Base-by-base conservation (phyloP, 2,329 filamentous ascomycete species). In the Zymoseptoria brevis region DNA sequence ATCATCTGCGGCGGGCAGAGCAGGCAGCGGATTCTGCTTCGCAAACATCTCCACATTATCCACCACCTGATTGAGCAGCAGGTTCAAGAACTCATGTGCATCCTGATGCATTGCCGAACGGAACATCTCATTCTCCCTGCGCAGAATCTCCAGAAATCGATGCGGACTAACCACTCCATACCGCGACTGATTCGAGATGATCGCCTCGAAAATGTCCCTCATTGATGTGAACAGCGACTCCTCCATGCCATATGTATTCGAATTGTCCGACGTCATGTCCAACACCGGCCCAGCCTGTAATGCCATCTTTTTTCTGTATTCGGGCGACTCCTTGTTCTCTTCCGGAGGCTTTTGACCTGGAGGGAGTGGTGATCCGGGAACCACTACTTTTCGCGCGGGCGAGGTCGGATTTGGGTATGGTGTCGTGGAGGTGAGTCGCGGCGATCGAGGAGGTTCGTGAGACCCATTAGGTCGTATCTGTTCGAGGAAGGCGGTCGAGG, bases 231-330 rank as follows among this genome's bases (percentile, higher is more conserved):
- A 99, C 2, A 96, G 87, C 61, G 90, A 95, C 72, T 97, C 93
- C 54, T 90, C 85, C 92, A 97, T 96, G 67, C 89, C 90, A 71
- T 96, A 96, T 19, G 86, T 83, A 52, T 81, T 80, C 7, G 87
- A 82, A 70, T 91, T 94, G 68, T 95, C 90, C 67, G 88, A 87
- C 54, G 87, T 85, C 74, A 97, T 83, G 68, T 95, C 89, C 58
- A 97, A 75, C 45, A 96, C 87, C 0, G 94, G 94, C 0, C 94
- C 90, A 50, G 87, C 88, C 61, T 92, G 81, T 79, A 97, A 86
- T 19, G 92, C 92, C 72, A 94, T 86, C 76, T 96, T 96, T 80
- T 99, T 99, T 77, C 96, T 96, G 77, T 94, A 96, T 75, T 99
- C 94, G 0, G 93, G 90, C 1, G 92, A 92, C 70, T 97, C 92